Evolutionary conservation across 2,329 filamentous ascomycete species (phyloP).

Genomic region (Monilinia polystroma): DNA sequence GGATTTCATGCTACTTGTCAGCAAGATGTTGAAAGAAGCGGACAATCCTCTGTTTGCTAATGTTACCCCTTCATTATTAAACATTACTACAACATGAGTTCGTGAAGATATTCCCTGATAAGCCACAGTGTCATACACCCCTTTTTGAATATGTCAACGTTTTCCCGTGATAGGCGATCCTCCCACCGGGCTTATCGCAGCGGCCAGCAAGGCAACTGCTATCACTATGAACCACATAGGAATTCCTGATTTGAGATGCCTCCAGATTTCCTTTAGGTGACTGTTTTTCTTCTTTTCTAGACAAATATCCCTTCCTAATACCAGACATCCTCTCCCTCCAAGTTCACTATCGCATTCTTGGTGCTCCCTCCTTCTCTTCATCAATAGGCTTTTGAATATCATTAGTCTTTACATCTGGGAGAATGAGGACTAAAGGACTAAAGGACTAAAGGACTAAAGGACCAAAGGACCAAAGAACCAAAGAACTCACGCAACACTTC

Average conservation of each 20-base stretch:
- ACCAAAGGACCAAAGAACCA: too few species aligned
- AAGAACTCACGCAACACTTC: conserved; percentile 54
- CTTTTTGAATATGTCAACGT: not conserved
- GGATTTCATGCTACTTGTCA: not conserved
- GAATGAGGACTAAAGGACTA: too few species aligned
- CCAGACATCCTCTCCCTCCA: conserved; percentile 38
- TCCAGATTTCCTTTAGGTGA: not conserved
- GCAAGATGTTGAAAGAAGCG: not conserved
- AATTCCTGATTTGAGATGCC: not conserved
- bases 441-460: conserved; percentile 30
- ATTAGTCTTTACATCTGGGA: not conserved
- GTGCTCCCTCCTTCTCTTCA: conserved; percentile 59
- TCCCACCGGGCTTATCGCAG: conserved; percentile 1
- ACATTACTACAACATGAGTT: not conserved
- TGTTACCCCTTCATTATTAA: not conserved
- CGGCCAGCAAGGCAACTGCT: conserved; percentile 5
- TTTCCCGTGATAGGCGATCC: conserved; percentile 1
- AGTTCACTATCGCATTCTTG: conserved; percentile 53
- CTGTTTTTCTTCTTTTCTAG: not conserved
- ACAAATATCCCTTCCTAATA: conserved; percentile 31
- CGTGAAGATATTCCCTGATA: not conserved
- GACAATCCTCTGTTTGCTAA: not conserved
- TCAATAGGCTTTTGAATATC: conserved; percentile 48
- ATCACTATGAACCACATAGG: conserved; percentile 4
- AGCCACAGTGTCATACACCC: not conserved